phyloP scores from a whole-genome alignment of 202 grass and related monocot species.

The Brachypodium distachyon region DNA sequence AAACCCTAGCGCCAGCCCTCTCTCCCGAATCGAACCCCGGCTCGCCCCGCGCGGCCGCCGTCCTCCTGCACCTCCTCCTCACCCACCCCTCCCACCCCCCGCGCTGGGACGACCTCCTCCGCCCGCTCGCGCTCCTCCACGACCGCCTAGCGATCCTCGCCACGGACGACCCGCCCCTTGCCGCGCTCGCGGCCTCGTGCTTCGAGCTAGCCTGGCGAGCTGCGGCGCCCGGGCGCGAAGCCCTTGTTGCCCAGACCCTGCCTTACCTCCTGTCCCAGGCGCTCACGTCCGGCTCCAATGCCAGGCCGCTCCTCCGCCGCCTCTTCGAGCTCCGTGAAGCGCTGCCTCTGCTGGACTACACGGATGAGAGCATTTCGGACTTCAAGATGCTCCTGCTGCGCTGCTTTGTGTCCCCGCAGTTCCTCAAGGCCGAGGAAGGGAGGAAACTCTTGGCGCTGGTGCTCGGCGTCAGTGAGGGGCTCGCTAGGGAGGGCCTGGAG shows the following conservation, averaged over 20 bases:
- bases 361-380: constrained; percentile 79
- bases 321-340: constrained; percentile 72
- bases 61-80: constrained; percentile 51
- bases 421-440: constrained; percentile 71
- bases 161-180: constrained; percentile 44
- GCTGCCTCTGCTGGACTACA: constrained; percentile 72
- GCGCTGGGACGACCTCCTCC: constrained; percentile 42
- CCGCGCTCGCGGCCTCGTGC: constrained; percentile 49
- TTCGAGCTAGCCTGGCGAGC: constrained; percentile 79
- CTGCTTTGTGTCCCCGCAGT: constrained; percentile 60
- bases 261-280: constrained; percentile 76
- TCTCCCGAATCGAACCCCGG: neutral
- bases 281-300: constrained; percentile 37
- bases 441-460: constrained; percentile 54
- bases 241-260: constrained; percentile 68
- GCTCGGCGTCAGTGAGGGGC: constrained; percentile 59
- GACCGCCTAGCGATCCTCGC: constrained; percentile 38
- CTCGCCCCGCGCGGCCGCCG: constrained; percentile 10
- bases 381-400: constrained; percentile 70
- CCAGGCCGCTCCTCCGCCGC: constrained; percentile 56
- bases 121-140: constrained; percentile 45
- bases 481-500: constrained; percentile 56
- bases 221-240: constrained; percentile 46
- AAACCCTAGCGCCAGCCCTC: neutral
- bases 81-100: constrained; percentile 56